Percentiles rank a stretch among this genome's conserved stretches.
Conservation (phyloP, 495 filamentous ascomycete genomes). For the Tuber calosporum region DNA sequence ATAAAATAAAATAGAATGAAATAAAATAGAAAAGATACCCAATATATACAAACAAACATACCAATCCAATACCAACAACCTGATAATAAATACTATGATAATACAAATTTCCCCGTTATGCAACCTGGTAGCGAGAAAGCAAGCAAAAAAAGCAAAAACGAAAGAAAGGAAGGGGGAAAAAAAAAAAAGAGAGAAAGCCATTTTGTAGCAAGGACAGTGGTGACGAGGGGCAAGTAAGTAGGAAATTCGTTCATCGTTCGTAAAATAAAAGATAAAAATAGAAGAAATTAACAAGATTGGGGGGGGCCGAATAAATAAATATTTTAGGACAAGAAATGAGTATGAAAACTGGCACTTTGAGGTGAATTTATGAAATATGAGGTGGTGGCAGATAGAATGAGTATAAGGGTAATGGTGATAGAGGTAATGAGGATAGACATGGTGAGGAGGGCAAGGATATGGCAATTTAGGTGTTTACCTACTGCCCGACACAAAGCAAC, state of each 20-base stretch:
- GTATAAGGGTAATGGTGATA: not conserved
- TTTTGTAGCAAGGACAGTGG: not conserved
- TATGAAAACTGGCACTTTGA: not conserved
- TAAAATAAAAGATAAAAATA: not conserved
- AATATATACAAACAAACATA: constrained; percentile 15
- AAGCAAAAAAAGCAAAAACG: constrained; percentile 19
- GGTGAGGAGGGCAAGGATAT: not conserved
- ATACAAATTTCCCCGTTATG: constrained; percentile 11
- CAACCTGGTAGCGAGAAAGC: constrained; percentile 27
- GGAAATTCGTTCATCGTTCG: constrained; percentile 1
- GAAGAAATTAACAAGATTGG: not conserved
- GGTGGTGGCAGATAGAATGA: not conserved
- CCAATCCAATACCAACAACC: constrained; percentile 22
- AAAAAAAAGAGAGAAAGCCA: constrained; percentile 10
- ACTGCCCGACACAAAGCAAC: not conserved
- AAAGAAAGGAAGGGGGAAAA: constrained; percentile 20
- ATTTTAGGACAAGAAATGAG: not conserved
- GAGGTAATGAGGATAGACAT: not conserved
- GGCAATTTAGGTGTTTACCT: not conserved
- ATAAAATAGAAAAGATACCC: constrained; percentile 11
- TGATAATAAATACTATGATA: constrained; percentile 5
- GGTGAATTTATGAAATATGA: constrained; percentile 1
- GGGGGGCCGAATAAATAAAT: not conserved
- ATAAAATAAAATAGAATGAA: constrained; percentile 8
- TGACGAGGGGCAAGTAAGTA: not conserved